phyloP scores from a whole-genome alignment of 305 asterid species.

The Solanum aculeatissimum region DNA sequence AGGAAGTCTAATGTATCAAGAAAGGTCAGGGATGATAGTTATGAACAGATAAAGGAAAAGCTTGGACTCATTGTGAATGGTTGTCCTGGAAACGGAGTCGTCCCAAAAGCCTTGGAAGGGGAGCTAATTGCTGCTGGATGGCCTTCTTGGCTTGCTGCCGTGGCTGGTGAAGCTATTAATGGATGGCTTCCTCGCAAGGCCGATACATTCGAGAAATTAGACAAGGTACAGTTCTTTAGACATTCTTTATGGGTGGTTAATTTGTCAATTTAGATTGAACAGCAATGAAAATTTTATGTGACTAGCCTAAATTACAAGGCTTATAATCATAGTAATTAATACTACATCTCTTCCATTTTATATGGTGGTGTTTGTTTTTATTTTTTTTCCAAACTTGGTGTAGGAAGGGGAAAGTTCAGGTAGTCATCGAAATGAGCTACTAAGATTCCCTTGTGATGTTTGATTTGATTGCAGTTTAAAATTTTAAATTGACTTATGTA shows the following conservation, averaged over 20 bases:
- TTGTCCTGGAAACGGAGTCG: constrained; percentile 36
- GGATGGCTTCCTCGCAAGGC: constrained; percentile 94
- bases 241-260: background rate
- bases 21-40: constrained; percentile 69
- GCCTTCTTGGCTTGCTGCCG: constrained; percentile 94
- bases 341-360: background rate
- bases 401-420: background rate
- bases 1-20: constrained; percentile 52
- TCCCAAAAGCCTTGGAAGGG: constrained; percentile 68
- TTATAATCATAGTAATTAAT: background rate
- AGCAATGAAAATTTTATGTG: background rate
- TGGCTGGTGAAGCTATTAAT: constrained; percentile 80
- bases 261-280: background rate
- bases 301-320: background rate
- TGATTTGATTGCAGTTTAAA: background rate
- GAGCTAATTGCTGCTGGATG: constrained; percentile 93
- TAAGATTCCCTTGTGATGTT: background rate
- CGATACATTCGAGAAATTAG: constrained; percentile 78
- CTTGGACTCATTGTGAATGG: constrained; percentile 20
- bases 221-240: constrained; percentile 49
- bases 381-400: background rate
- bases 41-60: constrained; percentile 27
- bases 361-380: background rate
- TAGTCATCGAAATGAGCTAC: background rate
- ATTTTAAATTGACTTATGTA: background rate